phyloP scores from a whole-genome alignment of 495 filamentous ascomycete genomes.

The Penicillium waksmanii region DNA sequence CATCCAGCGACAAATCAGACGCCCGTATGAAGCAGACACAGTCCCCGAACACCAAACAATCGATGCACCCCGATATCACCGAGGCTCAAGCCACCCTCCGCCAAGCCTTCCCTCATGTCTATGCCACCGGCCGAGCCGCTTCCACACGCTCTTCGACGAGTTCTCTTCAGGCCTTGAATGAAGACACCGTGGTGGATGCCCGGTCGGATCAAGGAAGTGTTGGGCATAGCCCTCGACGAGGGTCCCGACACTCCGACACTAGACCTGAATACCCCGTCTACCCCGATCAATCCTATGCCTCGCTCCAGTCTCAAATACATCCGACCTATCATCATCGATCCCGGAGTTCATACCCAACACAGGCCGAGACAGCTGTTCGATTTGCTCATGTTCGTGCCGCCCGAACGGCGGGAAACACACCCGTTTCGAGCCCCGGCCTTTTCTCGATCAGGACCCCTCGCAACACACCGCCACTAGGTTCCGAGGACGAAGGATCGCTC shows the following conservation, averaged over 20 bases:
- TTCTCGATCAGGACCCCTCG: slow-evolving; percentile 57
- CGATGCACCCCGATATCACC: slow-evolving; percentile 22
- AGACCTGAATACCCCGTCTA: slow-evolving; percentile 52
- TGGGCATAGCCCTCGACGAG: slow-evolving; percentile 32
- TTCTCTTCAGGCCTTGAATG: slow-evolving; percentile 51
- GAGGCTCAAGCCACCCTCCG: slow-evolving; percentile 43
- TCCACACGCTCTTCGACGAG: slow-evolving; percentile 52
- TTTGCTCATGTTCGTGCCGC: slow-evolving; percentile 34
- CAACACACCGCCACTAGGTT: slow-evolving; percentile 46
- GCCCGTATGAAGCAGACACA: slow-evolving; percentile 30
- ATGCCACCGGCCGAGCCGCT: slow-evolving; percentile 42
- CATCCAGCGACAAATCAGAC: slow-evolving; percentile 32
- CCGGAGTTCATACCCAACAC: slow-evolving; percentile 46
- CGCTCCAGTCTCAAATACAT: slow-evolving; percentile 53
- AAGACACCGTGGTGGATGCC: slow-evolving; percentile 47
- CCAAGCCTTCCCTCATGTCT: slow-evolving; percentile 44
- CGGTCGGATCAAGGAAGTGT: slow-evolving; percentile 39
- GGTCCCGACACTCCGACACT: slow-evolving; percentile 36
- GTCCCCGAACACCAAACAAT: slow-evolving; percentile 27
- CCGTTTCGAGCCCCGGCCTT: slow-evolving; percentile 68
- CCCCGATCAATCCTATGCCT: slow-evolving; percentile 57
- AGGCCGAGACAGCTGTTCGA: slow-evolving; percentile 37
- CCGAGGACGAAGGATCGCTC: slow-evolving; percentile 49
- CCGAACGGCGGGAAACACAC: slow-evolving; percentile 66
- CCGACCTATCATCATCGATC: slow-evolving; percentile 48